Evolutionary conservation across 2,329 filamentous ascomycete species (phyloP).

Genomic region (Paecilomyces sp.): DNA sequence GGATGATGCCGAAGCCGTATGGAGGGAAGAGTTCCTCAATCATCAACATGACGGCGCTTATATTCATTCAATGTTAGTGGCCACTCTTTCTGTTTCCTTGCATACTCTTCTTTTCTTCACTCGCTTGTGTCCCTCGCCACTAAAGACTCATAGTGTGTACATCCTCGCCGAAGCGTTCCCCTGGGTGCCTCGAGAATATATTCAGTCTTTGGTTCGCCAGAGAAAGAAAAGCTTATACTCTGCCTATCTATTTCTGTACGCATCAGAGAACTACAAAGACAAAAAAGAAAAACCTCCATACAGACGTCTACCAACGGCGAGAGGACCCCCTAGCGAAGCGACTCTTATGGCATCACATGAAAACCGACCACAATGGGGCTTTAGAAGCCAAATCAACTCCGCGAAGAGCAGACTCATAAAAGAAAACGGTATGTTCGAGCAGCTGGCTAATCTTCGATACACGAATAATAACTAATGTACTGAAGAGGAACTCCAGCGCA

Average conservation of each 20-base stretch:
- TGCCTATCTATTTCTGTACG: conserved; percentile 18
- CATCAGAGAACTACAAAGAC: conserved; percentile 12
- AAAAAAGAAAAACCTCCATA: conserved; percentile 9
- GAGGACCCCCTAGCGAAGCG: not conserved
- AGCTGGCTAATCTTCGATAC: not conserved
- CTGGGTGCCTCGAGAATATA: conserved; percentile 27
- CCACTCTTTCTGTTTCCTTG: not conserved
- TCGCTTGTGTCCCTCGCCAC: not conserved
- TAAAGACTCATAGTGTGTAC: conserved; percentile 14
- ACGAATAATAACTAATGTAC: not conserved
- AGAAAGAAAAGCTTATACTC: conserved; percentile 23
- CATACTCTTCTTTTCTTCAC: not conserved
- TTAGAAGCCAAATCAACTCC: conserved; percentile 17
- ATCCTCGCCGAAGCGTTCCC: conserved; percentile 28
- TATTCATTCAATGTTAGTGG: conserved; percentile 14
- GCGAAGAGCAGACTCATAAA: conserved; percentile 17
- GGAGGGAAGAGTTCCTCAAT: conserved; percentile 14
- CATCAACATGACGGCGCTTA: conserved; percentile 12
- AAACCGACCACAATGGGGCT: conserved; percentile 5
- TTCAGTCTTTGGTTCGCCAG: conserved; percentile 25
- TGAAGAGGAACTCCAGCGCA: conserved; percentile 5
- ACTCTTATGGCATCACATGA: conserved; percentile 7
- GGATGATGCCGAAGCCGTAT: conserved; percentile 24
- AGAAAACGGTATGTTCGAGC: conserved; percentile 9
- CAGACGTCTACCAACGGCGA: conserved; percentile 10